Percentiles rank a stretch among this genome's conserved stretches.
Conservation (phyloP, 257 asterid genomes). For the Catharanthus roseus region DNA sequence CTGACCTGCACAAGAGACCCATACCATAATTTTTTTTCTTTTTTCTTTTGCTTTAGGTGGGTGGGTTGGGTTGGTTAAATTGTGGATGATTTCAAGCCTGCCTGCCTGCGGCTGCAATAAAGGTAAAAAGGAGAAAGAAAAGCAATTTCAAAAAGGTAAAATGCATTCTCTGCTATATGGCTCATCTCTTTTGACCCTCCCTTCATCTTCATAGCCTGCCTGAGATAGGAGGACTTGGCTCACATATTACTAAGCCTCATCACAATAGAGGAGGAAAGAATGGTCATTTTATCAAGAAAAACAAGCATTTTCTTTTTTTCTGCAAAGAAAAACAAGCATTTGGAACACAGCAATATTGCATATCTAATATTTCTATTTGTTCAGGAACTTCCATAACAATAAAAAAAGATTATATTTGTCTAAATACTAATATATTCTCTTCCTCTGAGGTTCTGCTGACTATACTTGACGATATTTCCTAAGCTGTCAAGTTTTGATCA, state of each 20-base stretch:
- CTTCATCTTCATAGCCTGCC: no score
- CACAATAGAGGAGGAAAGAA: not conserved
- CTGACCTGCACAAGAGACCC: not conserved
- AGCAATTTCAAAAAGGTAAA: not conserved
- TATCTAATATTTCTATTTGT: no score
- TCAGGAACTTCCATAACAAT: no score
- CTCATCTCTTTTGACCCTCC: not conserved
- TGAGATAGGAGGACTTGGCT: no score
- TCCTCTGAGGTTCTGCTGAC: no score
- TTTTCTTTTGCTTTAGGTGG: not conserved
- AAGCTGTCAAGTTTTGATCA: not conserved
- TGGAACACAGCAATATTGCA: no score
- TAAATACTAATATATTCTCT: no score
- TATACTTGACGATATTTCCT: not conserved
- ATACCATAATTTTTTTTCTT: not conserved
- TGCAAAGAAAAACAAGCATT: no score
- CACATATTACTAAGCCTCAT: no score
- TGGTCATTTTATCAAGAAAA: not conserved
- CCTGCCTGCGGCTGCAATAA: not conserved
- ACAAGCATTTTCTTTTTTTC: no score
- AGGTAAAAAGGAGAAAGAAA: not conserved
- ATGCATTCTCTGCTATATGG: not conserved
- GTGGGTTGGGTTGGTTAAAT: not conserved
- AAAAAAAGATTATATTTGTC: no score
- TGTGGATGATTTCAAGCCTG: not conserved